These are phyloP conservation scores for Globisporangium splendens DNA, from an alignment of 352 stramenopile species.

Conservation along the genomic window DNA sequence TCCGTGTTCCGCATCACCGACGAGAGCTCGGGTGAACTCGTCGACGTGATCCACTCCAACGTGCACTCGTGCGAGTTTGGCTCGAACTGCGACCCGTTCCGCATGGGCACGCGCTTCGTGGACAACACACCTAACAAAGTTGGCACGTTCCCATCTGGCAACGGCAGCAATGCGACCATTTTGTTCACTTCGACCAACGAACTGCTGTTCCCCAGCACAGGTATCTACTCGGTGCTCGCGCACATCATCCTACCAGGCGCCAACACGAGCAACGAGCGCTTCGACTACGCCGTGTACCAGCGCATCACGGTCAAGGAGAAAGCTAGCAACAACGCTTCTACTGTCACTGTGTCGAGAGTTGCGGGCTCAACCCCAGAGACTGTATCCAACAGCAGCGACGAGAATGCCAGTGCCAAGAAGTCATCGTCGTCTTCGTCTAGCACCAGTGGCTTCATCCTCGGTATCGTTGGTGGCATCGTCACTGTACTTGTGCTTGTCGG, in stretches of 20 bases:
- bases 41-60: conserved; percentile 26
- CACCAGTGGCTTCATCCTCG: not conserved
- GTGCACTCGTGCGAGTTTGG: conserved; percentile 26
- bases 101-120: conserved; percentile 9
- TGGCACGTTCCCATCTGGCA: conserved; percentile 14
- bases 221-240: conserved; percentile 26
- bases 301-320: conserved; percentile 17
- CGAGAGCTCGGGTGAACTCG: conserved; percentile 1
- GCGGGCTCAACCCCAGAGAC: too few relatives aligned
- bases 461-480: conserved; percentile 2
- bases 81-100: conserved; percentile 29
- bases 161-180: conserved; percentile 1
- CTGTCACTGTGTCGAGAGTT: too few relatives aligned
- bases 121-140: conserved; percentile 24
- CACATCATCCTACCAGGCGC: conserved; percentile 23
- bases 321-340: not conserved
- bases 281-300: conserved; percentile 29
- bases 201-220: conserved; percentile 13
- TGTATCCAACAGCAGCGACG: not conserved
- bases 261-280: conserved; percentile 14
- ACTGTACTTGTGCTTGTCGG: conserved; percentile 6
- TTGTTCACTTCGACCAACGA: conserved; percentile 21
- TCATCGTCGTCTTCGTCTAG: not conserved
- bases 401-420: not conserved
- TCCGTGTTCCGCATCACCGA: conserved; percentile 10